Conservation (phyloP, 1,284 basidiomycete species). For the Cryptococcus hybrid region DNA sequence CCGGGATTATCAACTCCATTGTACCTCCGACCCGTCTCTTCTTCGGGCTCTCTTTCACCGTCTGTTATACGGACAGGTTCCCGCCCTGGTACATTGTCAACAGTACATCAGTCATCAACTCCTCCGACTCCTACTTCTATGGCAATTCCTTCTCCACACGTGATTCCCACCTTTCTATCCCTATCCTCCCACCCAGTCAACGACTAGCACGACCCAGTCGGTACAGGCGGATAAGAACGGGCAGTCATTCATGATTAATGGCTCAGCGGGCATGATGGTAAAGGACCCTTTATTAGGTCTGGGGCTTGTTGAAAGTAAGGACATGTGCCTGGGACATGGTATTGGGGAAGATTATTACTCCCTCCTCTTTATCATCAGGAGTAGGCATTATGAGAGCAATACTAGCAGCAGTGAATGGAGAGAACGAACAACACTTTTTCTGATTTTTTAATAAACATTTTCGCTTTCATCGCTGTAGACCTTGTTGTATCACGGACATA, state of each 20-base stretch:
- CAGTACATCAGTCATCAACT: no score
- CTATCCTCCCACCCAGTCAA: no score
- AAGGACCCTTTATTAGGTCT: slow-evolving; percentile 30
- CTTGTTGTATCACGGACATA: no score
- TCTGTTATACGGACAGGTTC: background rate
- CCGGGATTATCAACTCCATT: slow-evolving; percentile 16
- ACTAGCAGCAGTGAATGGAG: background rate
- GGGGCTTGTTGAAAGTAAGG: slow-evolving; percentile 11
- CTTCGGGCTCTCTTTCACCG: background rate
- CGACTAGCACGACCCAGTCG: no score
- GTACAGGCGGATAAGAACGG: no score
- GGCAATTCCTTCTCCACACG: no score
- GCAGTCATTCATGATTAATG: no score
- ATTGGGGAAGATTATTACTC: slow-evolving; percentile 24
- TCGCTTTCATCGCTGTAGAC: background rate
- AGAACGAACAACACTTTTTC: no score
- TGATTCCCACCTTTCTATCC: no score
- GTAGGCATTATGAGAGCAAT: background rate
- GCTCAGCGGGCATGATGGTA: slow-evolving; percentile 3
- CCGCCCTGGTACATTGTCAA: no score
- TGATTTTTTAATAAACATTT: background rate
- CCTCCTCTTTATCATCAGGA: slow-evolving; percentile 1
- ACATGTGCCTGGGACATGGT: slow-evolving; percentile 2
- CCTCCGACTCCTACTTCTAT: no score
- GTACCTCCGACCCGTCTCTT: slow-evolving; percentile 12